phyloP scores from a whole-genome alignment of 495 filamentous ascomycete genomes.

The Penicillium steckii region DNA sequence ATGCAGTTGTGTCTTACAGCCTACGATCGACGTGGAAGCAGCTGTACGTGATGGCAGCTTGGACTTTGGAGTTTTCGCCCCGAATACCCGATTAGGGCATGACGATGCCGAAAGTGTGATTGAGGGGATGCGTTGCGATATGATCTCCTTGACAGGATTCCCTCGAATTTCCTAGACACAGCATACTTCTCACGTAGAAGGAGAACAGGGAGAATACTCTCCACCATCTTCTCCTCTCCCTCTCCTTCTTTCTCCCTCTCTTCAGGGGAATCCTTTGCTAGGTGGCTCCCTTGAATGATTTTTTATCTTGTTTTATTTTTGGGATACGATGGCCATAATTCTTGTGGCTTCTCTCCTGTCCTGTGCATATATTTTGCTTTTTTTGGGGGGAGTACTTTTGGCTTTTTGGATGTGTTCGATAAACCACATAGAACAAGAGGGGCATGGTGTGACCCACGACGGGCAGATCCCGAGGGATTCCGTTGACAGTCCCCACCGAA shows the following conservation, averaged over 20 bases:
- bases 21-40: slow-evolving; percentile 37
- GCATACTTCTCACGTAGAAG: not conserved
- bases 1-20: slow-evolving; percentile 23
- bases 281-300: slow-evolving; percentile 4
- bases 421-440: slow-evolving; percentile 9
- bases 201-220: not conserved
- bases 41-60: slow-evolving; percentile 28
- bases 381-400: slow-evolving; percentile 7
- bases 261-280: not conserved
- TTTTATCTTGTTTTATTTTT: slow-evolving; percentile 1
- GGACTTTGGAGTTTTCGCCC: slow-evolving; percentile 36
- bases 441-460: slow-evolving; percentile 6
- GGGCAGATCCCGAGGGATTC: slow-evolving; percentile 13
- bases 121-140: slow-evolving; percentile 19
- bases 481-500: too few relatives aligned
- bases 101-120: slow-evolving; percentile 21
- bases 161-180: slow-evolving; percentile 4
- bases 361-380: slow-evolving; percentile 25
- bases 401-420: slow-evolving; percentile 18
- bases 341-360: slow-evolving; percentile 10
- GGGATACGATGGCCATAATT: not conserved
- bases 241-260: not conserved
- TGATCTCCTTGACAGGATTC: slow-evolving; percentile 15
- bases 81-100: slow-evolving; percentile 18
- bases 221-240: not conserved